Percentiles rank a stretch among this genome's conserved stretches.
These are phyloP conservation scores for Trypanosoma avium DNA, from an alignment of 208 protist species.

Conservation along the genomic window DNA sequence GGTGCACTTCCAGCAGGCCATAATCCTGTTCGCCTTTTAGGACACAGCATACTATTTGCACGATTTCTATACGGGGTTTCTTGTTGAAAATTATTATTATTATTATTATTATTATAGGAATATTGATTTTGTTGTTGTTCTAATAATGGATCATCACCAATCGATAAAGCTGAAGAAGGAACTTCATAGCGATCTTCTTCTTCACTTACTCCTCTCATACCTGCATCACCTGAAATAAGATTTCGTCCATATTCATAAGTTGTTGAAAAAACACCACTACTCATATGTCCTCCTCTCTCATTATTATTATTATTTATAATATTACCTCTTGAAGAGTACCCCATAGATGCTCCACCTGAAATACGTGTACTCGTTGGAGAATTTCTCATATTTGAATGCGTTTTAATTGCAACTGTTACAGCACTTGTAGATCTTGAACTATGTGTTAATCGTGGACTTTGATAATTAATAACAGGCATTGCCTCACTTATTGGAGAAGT, in stretches of 20 bases:
- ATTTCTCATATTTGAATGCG: background rate
- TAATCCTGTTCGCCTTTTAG: background rate
- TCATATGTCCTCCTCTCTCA: background rate
- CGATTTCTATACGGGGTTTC: background rate
- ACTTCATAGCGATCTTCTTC: background rate
- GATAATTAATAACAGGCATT: background rate
- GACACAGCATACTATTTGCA: background rate
- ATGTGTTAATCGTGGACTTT: background rate
- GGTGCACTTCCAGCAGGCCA: background rate
- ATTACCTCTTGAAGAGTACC: background rate
- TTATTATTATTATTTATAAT: background rate
- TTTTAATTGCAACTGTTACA: slow-evolving; percentile 8
- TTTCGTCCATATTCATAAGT: background rate
- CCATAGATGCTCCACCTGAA: background rate
- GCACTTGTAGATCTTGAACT: background rate
- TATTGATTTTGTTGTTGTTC: background rate
- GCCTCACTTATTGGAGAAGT: background rate
- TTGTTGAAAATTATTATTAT: no score
- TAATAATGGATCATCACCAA: background rate
- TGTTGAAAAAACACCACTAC: background rate
- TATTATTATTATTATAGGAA: no score
- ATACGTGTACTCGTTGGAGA: background rate
- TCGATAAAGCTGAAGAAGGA: background rate
- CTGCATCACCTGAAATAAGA: background rate
- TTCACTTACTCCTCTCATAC: background rate